phyloP scores from a whole-genome alignment of 2,329 filamentous ascomycete genomes.

The Trichoderma arundinaceum region DNA sequence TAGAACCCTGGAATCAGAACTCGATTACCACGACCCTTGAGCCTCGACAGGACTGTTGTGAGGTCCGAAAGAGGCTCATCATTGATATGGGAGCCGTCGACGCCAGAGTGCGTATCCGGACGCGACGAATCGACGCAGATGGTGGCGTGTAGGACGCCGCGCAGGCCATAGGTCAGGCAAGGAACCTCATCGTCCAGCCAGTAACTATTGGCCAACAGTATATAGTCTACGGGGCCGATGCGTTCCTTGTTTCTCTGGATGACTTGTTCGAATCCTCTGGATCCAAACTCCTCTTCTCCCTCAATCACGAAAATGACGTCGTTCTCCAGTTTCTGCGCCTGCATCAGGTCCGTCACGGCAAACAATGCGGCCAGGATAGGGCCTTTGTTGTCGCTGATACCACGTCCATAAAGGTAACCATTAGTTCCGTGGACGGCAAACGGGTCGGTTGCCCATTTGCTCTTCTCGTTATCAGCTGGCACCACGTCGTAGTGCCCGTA shows the following conservation, averaged over 20 bases:
- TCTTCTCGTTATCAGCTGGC: slow-evolving; percentile 79
- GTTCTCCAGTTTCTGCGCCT: slow-evolving; percentile 81
- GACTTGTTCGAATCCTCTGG: slow-evolving; percentile 84
- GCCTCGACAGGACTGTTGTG: slow-evolving; percentile 77
- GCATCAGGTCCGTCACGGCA: slow-evolving; percentile 85
- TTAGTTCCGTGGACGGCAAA: slow-evolving; percentile 89
- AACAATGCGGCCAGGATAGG: slow-evolving; percentile 93
- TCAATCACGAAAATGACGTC: slow-evolving; percentile 95
- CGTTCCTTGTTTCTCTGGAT: slow-evolving; percentile 79
- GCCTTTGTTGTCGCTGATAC: slow-evolving; percentile 97
- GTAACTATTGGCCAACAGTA: slow-evolving; percentile 95
- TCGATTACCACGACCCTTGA: slow-evolving; percentile 80
- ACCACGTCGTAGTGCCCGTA: slow-evolving; percentile 99
- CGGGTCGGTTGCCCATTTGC: slow-evolving; percentile 85
- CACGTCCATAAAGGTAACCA: slow-evolving; percentile 91
- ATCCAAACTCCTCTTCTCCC: slow-evolving; percentile 95
- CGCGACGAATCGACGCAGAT: slow-evolving; percentile 84
- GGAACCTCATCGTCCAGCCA: slow-evolving; percentile 97
- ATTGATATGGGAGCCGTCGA: slow-evolving; percentile 90
- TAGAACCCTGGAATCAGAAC: slow-evolving; percentile 90
- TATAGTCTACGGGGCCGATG: slow-evolving; percentile 92
- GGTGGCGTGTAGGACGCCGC: slow-evolving; percentile 92
- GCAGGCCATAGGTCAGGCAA: slow-evolving; percentile 90
- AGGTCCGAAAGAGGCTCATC: slow-evolving; percentile 93
- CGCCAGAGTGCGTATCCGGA: slow-evolving; percentile 91